These are phyloP conservation scores for Purshia tridentata DNA, from an alignment of 306 rosid genomes.

Conservation along the genomic window DNA sequence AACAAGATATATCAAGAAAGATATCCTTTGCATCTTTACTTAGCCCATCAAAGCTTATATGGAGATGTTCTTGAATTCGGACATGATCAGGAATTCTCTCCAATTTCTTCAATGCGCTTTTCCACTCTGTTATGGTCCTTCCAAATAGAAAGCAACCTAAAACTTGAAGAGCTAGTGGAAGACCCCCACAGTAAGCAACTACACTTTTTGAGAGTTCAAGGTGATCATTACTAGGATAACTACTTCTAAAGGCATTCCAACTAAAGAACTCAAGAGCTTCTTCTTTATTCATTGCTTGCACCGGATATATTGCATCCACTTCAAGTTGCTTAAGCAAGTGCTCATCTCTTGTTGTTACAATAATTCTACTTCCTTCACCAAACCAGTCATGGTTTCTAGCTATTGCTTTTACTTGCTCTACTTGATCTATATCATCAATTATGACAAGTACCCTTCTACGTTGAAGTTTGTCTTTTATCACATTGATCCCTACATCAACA, in stretches of 20 bases:
- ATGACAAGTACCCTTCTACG: constrained; percentile 6
- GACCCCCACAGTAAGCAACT: constrained; percentile 26
- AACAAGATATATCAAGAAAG: constrained; percentile 44
- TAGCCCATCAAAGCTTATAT: constrained; percentile 28
- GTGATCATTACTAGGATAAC: neutral
- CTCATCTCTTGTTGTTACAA: constrained; percentile 29
- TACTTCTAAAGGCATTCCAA: constrained; percentile 37
- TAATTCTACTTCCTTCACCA: constrained; percentile 27
- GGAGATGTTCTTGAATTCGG: constrained; percentile 25
- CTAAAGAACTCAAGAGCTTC: constrained; percentile 31
- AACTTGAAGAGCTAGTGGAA: constrained; percentile 44
- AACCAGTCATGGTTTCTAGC: constrained; percentile 8
- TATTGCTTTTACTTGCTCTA: constrained; percentile 13
- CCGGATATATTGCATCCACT: neutral
- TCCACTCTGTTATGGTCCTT: constrained; percentile 28
- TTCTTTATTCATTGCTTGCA: neutral
- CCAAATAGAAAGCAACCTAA: constrained; percentile 33
- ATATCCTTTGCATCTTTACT: constrained; percentile 19
- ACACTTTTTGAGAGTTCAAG: constrained; percentile 6
- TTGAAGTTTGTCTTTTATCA: constrained; percentile 1
- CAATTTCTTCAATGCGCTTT: constrained; percentile 26
- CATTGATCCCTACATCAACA: neutral
- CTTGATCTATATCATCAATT: constrained; percentile 15
- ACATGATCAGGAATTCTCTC: constrained; percentile 16
- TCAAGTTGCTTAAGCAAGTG: neutral